Evolutionary conservation across 2,329 filamentous ascomycete genomes (phyloP), one percentile per base, ranked within the genome.

Genomic region (Nigrospora sphaerica): DNA sequence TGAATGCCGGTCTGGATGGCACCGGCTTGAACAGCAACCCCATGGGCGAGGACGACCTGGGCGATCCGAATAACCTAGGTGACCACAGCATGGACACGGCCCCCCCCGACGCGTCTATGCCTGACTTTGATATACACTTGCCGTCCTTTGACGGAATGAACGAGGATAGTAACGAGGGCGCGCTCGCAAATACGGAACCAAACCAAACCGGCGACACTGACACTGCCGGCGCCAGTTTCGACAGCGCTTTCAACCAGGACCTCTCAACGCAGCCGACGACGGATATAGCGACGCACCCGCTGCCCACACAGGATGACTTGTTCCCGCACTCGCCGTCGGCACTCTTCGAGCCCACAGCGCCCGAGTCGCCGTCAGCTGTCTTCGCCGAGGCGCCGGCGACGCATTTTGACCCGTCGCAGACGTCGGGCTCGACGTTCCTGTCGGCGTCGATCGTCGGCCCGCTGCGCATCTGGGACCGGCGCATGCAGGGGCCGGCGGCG

Each of bases 401-500:
- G 3, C 71, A 73, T 33, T 67, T 72, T 51, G 78, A 81, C 51
- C 68, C 72, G 0, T 72, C 75, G 2, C 78, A 81, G 54, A 79
- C 78, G 23, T 88, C 81, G 0, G 81, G 90, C 51, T 86, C 81
- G 5, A 91, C 86, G 0, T 98, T 98, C 63, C 75, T 98, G 44
- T 88, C 91, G 23, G 87, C 93, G 3, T 86, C 88, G 3, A 88
- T 92, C 10, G 86, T 97, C 67, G 91, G 92, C 45, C 84, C 83
- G 1, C 74, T 98, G 39, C 85, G 90, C n/a, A 82, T 98, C 54
- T 98, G 93, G 92, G 95, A 98, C 59, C 75, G 85, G 3, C 82
- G 93, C 17, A 80, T 86, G 52, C 78, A 79, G 1, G 78, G 85
- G 33, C 86, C 92, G 0, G 75, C 95, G 2, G 90, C 93, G 3